phyloP scores from a whole-genome alignment of 2,329 filamentous ascomycete species.

The Aspergillus fijiensis region DNA sequence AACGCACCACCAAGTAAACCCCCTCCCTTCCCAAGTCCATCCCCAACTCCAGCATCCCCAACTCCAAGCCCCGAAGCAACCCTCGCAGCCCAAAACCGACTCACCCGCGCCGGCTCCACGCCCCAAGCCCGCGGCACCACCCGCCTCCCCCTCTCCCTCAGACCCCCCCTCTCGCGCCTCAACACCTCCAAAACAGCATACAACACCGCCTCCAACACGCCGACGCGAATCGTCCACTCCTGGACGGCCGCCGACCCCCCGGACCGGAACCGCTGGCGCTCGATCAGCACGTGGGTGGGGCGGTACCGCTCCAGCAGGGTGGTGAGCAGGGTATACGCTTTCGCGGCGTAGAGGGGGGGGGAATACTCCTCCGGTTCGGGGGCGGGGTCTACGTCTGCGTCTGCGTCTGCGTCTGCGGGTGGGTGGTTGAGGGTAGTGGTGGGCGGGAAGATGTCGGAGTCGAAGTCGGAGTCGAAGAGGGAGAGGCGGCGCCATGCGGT shows the following conservation, averaged over 20 bases:
- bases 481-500: constrained; percentile 46
- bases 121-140: constrained; percentile 9
- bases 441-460: neutral
- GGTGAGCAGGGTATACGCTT: constrained; percentile 57
- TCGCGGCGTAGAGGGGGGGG: constrained; percentile 53
- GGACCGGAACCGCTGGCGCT: constrained; percentile 64
- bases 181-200: constrained; percentile 67
- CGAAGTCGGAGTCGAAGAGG: constrained; percentile 33
- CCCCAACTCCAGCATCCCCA: constrained; percentile 10
- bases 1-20: constrained; percentile 9
- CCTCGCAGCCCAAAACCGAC: constrained; percentile 46
- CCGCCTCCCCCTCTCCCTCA: neutral
- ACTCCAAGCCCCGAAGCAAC: neutral
- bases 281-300: constrained; percentile 71
- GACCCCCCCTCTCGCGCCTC: constrained; percentile 28
- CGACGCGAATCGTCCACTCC: constrained; percentile 82
- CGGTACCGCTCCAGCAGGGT: constrained; percentile 50
- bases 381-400: neutral
- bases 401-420: neutral
- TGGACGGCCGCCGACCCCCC: constrained; percentile 64
- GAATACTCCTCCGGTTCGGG: constrained; percentile 44
- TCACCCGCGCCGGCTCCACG: constrained; percentile 20
- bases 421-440: no score
- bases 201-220: constrained; percentile 78
- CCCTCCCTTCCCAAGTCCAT: neutral